Conservation (phyloP, 2,329 filamentous ascomycete species). For the Thielaviopsis euricoi region DNA sequence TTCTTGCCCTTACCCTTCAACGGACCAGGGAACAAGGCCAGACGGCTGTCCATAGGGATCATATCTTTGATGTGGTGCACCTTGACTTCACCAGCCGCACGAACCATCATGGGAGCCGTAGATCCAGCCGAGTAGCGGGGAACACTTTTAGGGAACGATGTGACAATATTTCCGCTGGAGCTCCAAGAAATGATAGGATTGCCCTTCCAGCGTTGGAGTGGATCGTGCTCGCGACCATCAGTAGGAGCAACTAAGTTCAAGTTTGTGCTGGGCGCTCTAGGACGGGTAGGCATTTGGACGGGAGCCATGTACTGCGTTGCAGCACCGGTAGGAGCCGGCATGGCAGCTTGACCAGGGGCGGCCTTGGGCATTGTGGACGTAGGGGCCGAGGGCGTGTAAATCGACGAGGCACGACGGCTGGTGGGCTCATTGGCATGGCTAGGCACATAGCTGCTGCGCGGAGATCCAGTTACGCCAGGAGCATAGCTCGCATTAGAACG, state of each 20-base stretch:
- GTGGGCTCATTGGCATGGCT: background rate
- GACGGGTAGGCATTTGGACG: conserved; percentile 21
- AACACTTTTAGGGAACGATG: conserved; percentile 75
- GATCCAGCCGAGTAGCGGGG: conserved; percentile 70
- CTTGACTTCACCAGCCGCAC: conserved; percentile 67
- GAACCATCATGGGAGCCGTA: conserved; percentile 58
- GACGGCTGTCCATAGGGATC: conserved; percentile 51
- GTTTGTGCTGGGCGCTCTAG: conserved; percentile 35
- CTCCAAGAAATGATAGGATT: conserved; percentile 77
- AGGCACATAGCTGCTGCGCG: conserved; percentile 5
- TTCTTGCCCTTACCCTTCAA: conserved; percentile 84
- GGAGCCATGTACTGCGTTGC: conserved; percentile 10
- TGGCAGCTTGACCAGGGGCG: conserved; percentile 7
- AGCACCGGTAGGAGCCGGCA: conserved; percentile 9
- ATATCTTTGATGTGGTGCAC: conserved; percentile 61
- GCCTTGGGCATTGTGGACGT: conserved; percentile 19
- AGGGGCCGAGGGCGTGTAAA: conserved; percentile 25
- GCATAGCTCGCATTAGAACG: conserved; percentile 32
- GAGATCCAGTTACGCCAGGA: background rate
- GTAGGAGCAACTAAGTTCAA: conserved; percentile 45
- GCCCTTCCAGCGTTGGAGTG: conserved; percentile 80
- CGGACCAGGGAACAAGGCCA: conserved; percentile 77
- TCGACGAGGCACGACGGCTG: conserved; percentile 38
- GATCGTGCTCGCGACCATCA: conserved; percentile 55
- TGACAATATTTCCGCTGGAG: conserved; percentile 65